These are phyloP conservation scores for Schwanniomyces occidentalis DNA, from an alignment of 805 yeast genomes.

Conservation along the genomic window DNA sequence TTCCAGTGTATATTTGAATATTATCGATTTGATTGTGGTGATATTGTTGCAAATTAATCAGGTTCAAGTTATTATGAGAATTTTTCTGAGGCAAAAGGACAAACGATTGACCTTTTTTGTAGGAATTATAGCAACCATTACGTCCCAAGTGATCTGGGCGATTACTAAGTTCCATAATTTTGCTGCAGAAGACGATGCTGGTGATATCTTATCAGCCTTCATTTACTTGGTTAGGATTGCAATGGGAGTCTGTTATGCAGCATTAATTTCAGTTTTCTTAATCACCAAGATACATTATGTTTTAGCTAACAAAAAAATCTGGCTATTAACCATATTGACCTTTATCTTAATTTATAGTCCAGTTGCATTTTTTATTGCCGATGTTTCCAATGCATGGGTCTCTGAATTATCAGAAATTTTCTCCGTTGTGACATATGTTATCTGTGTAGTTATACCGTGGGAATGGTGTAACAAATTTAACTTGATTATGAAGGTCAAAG, in stretches of 20 bases:
- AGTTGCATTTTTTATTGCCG: slow-evolving; percentile 72
- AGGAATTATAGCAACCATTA: slow-evolving; percentile 54
- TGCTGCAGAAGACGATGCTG: slow-evolving; percentile 39
- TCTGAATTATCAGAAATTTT: slow-evolving; percentile 71
- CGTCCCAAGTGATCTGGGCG: slow-evolving; percentile 70
- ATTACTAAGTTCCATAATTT: slow-evolving; percentile 53
- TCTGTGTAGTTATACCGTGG: slow-evolving; percentile 77
- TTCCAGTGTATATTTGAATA: slow-evolving; percentile 45
- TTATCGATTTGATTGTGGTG: slow-evolving; percentile 59
- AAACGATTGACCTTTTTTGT: slow-evolving; percentile 59
- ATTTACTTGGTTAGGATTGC: slow-evolving; percentile 74
- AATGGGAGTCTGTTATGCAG: slow-evolving; percentile 65
- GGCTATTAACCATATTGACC: slow-evolving; percentile 58
- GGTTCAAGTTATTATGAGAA: slow-evolving; percentile 67
- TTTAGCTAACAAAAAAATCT: slow-evolving; percentile 45
- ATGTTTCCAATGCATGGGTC: slow-evolving; percentile 75
- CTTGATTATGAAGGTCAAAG: slow-evolving; percentile 55
- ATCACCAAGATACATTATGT: slow-evolving; percentile 53
- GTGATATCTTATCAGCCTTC: slow-evolving; percentile 69
- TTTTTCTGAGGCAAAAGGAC: slow-evolving; percentile 68
- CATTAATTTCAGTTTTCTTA: slow-evolving; percentile 57
- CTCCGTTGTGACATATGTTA: slow-evolving; percentile 67
- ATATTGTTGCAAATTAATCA: slow-evolving; percentile 63
- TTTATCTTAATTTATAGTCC: slow-evolving; percentile 57
- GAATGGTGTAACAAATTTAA: slow-evolving; percentile 78